Conservation (phyloP, 176 grass and related monocot genomes). For the Aegilops bicornis region DNA sequence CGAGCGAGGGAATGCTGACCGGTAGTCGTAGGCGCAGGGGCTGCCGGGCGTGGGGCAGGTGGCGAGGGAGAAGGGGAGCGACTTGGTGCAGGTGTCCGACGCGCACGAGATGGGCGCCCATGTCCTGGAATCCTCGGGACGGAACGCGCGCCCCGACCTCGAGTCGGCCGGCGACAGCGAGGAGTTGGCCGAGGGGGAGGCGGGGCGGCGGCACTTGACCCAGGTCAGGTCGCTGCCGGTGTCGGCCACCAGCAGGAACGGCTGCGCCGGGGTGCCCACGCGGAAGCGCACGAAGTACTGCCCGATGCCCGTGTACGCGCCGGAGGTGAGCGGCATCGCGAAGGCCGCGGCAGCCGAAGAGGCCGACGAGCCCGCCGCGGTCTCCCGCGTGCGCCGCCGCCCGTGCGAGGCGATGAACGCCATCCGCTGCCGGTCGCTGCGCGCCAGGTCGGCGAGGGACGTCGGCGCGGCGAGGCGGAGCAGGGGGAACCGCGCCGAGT, state of each 20-base stretch:
- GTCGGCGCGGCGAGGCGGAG: neutral
- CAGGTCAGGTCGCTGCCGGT: conserved; percentile 99
- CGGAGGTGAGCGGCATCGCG: conserved; percentile 79
- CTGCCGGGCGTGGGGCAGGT: conserved; percentile 50
- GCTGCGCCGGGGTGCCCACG: conserved; percentile 81
- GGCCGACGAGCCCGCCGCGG: neutral
- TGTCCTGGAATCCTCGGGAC: conserved; percentile 39
- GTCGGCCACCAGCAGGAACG: conserved; percentile 77
- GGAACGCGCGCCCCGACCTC: conserved; percentile 35
- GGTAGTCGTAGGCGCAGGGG: conserved; percentile 76
- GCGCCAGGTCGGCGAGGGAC: conserved; percentile 11
- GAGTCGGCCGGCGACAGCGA: neutral
- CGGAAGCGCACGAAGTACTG: conserved; percentile 89
- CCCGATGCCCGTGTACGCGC: conserved; percentile 69
- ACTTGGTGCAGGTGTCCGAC: conserved; percentile 54
- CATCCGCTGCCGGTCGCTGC: conserved; percentile 26
- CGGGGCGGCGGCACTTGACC: conserved; percentile 64
- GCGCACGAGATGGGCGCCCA: conserved; percentile 61
- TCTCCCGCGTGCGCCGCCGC: conserved; percentile 29
- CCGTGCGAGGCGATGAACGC: conserved; percentile 28
- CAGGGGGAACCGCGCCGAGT: conserved; percentile 25
- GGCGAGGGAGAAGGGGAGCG: conserved; percentile 65
- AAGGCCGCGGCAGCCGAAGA: conserved; percentile 18
- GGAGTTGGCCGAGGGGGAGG: neutral
- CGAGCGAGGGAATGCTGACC: conserved; percentile 31